Base-by-base conservation (phyloP, 345 rosid genomes). In the Raphanus raphanistrum region DNA sequence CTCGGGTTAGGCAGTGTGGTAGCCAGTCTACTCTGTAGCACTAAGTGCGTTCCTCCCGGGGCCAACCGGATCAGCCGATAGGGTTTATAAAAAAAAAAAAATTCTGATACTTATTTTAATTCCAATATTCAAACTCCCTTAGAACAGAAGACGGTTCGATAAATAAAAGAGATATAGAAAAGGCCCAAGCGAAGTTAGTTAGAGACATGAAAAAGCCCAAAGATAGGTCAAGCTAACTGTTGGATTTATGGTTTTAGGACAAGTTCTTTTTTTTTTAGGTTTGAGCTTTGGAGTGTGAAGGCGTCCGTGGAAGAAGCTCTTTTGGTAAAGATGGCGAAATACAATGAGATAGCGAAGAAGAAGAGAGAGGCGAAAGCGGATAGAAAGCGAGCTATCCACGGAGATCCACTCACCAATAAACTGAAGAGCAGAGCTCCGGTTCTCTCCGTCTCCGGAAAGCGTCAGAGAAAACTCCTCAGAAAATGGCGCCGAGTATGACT, bases 261-360 rank as follows among this genome's bases (percentile, higher is more conserved):
- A 54, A 55, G 3, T 29, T 64, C 3, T 3, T 3, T 8, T 29
- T 64, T 1, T 3, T 3, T 8, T 35, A 67, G 57, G 74, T 27
- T 60, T 4, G 15, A 67, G 57, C 70, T 27, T 60, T 13, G 15
- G 4, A 12, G 2, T 31, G 54, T 3, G 5, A n/a, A 43, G 54
- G 27, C 72, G 72, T 43, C 50, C 73, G 79, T 77, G 10, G 71
- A 70, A 27, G 54, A 0, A 60, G 55, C 0, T 10, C 13, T 26
- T 31, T 0, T 16, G 59, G 28, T 5, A 6, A 5, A n/a, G 75
- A 93, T 94, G 98, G 97, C 96, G 25, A 90, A 94, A 52, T 94
- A 86, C 86, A 94, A 91, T 77, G 96, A 79, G 52, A 87, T 90
- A 76, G 89, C 83, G 87, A 91, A 88, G 87, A 68, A 48, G 80